phyloP scores from a whole-genome alignment of 2,329 filamentous ascomycete genomes.

The Sclerotinia glacialis region DNA sequence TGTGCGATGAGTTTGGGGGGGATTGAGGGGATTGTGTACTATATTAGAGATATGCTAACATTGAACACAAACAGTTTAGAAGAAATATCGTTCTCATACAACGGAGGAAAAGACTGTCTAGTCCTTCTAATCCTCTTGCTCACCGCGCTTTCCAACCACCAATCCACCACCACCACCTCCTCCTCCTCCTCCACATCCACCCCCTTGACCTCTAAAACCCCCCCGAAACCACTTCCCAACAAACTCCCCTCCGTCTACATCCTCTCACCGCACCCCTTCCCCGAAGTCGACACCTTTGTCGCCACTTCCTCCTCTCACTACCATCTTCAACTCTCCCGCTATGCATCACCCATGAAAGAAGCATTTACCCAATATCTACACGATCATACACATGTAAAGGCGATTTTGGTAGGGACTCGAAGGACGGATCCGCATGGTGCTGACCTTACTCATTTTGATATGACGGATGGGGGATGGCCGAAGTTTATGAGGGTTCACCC shows the following conservation, averaged over 20 bases:
- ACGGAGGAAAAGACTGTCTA: conserved; percentile 96
- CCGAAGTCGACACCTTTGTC: conserved; percentile 84
- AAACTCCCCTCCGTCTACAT: conserved; percentile 82
- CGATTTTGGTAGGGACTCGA: conserved; percentile 84
- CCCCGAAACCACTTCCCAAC: conserved; percentile 40
- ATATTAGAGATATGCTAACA: conserved; percentile 1
- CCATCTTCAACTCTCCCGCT: conserved; percentile 71
- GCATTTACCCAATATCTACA: conserved; percentile 75
- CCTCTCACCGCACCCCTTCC: conserved; percentile 77
- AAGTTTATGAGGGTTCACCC: conserved; percentile 90
- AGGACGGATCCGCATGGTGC: conserved; percentile 90
- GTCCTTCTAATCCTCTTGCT: conserved; percentile 86
- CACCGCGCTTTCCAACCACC: conserved; percentile 41
- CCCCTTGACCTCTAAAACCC: conserved; percentile 61
- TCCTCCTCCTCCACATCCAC: conserved; percentile 72
- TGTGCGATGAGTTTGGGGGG: background rate
- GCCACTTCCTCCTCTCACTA: conserved; percentile 62
- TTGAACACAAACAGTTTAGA: conserved; percentile 54
- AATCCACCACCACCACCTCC: conserved; percentile 44
- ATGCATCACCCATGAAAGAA: conserved; percentile 74
- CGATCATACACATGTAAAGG: conserved; percentile 62
- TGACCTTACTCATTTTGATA: conserved; percentile 75
- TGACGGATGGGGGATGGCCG: conserved; percentile 87
- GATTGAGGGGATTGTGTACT: conserved; percentile 6
- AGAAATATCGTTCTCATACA: conserved; percentile 88